Base-by-base conservation (phyloP, 2,329 filamentous ascomycete genomes). In the Ascochyta viciae-villosae region DNA sequence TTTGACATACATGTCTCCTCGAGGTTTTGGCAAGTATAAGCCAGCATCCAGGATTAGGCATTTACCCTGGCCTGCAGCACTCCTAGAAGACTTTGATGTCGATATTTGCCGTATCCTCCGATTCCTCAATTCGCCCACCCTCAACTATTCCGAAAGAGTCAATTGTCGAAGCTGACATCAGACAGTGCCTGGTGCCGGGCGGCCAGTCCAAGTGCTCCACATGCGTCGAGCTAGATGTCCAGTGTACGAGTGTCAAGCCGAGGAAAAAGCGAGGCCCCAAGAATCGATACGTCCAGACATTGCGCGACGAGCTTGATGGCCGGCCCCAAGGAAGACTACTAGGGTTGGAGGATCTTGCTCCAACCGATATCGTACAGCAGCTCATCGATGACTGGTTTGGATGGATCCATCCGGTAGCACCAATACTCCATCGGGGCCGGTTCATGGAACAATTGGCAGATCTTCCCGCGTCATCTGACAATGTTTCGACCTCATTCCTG, bases 401-500 rank as follows among this genome's bases (percentile, higher is more conserved):
- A 8, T 63, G 58, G 58, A 60, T 66, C 22, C 62, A 66, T 54
- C 63, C 63, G 10, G 58, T 66, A 3, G 63, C 63, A 22, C 63
- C 63, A 12, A 44, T 64, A 16, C 42, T 64, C 22, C 60, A 63
- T 24, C 55, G 37, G 2, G 39, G 35, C 39, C 54, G 38, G 6
- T 58, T 66, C 34, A 42, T 63, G 43, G 44, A 41, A 34, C 41
- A 41, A 15, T 8, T 60, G 16, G 10, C 23, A 19, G 37, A 45
- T 1, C 48, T 19, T 8, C 38, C 48, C 9, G 9, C 15, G 13
- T 37, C 43, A 23, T 27, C 31, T 19, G 19, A 23, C 6, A 24
- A 35, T 19, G 31, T 44, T 15, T 29, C 51, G 8, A 12, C 39
- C 24, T 45, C 51, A 2, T 63, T 61, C 16, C 38, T 63, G 6